Conservation (phyloP, 2,329 filamentous ascomycete species). For the Colletotrichum sp. region DNA sequence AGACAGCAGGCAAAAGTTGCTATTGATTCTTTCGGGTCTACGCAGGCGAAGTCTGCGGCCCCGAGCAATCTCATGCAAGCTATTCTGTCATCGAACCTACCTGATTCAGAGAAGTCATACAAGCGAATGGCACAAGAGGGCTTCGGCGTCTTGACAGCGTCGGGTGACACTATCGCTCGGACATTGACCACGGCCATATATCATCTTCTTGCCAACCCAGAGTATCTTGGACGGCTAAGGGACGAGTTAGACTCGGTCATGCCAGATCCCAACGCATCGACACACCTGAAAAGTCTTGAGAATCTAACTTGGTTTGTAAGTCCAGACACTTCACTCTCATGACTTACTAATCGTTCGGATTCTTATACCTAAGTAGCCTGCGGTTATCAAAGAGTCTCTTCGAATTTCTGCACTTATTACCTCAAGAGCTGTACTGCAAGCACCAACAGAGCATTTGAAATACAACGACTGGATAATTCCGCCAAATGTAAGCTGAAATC, state of each 20-base stretch:
- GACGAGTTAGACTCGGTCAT: neutral
- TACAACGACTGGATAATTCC: neutral
- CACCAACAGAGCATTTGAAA: neutral
- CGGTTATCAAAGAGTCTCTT: neutral
- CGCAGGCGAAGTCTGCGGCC: neutral
- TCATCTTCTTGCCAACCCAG: neutral
- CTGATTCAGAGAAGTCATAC: neutral
- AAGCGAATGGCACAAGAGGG: neutral
- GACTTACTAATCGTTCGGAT: neutral
- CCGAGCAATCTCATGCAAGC: neutral
- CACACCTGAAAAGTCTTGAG: neutral
- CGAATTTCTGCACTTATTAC: neutral
- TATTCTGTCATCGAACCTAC: neutral
- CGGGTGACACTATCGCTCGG: neutral
- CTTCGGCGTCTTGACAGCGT: neutral
- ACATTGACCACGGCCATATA: neutral
- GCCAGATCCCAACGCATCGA: neutral
- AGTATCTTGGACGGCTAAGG: neutral
- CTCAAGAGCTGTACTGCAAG: neutral
- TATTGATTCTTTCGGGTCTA: neutral
- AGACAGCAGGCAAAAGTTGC: neutral
- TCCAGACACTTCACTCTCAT: neutral
- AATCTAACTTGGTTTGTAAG: neutral
- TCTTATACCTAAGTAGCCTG: neutral
- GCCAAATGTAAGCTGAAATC: neutral